Base-by-base conservation (phyloP, 306 rosid species). In the Cucurbita ficifolia region DNA sequence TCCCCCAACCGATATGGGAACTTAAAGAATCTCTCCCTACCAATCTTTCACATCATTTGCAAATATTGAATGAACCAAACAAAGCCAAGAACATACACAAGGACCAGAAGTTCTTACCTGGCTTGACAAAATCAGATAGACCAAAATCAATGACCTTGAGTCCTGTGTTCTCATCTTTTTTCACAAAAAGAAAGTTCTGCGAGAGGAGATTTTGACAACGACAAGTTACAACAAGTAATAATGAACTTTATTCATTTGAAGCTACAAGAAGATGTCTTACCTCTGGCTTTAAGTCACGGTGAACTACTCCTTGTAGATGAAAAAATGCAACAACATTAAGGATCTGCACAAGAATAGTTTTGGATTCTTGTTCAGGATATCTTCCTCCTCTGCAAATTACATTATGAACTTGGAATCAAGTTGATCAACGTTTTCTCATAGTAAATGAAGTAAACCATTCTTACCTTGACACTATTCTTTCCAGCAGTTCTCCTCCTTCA, bases 201-300 rank as follows among this genome's bases (percentile, higher is more conserved):
- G 68, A 68, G 56, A 51, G 73, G 78, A 55, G 19, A 7, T 42
- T 65, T 65, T 43, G 72, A 10, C 36, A 65, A 65, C 4, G 46
- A 13, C 1, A 13, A 7, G 68, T 67, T 45, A 45, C 9, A 67
- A 43, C 10, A 42, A 43, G 53, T 68, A 22, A 21, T 45, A 45
- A 45, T 16, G 38, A 22, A 14, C 3, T 63, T n/a, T 39, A n/a
- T 18, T n/a, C 17, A 53, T 11, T 39, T 45, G 75, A 63, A 57
- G 42, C 70, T 63, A 62, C 40, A 51, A 51, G 61, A 56, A 29
- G 75, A 39, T 65, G 54, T 12, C 43, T 69, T 82, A 93, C 98
- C 98, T 94, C 98, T 64, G 98, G 98, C 85, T 94, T 94, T 67
- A 94, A 86, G 80, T 94, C 98, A 57, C 98, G 97, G 57, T 90